These are phyloP conservation scores for Sporisorium iseilematis-ciliati DNA, from an alignment of 1,284 basidiomycete genomes.

Conservation along the genomic window DNA sequence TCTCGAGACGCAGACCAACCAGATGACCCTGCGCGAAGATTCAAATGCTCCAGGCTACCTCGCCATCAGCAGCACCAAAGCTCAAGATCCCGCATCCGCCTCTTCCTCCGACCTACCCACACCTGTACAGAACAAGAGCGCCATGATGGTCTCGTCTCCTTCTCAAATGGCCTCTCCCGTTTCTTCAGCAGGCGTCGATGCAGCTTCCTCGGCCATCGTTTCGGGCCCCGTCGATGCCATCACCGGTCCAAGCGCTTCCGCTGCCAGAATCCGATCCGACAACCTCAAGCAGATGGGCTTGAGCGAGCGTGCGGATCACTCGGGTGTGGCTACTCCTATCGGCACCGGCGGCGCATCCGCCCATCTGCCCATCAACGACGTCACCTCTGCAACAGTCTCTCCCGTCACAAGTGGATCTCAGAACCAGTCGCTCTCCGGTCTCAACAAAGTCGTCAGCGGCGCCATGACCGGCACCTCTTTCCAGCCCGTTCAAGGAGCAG, in stretches of 20 bases:
- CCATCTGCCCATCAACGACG: conserved; percentile 13
- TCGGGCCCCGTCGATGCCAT: conserved; percentile 45
- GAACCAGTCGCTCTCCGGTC: conserved; percentile 24
- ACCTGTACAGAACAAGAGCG: conserved; percentile 6
- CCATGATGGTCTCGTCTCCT: conserved; percentile 22
- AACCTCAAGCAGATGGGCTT: conserved; percentile 48
- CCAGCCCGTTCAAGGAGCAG: conserved; percentile 51
- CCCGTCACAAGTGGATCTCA: conserved; percentile 22
- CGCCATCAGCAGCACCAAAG: conserved; percentile 21
- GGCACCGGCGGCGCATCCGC: conserved; percentile 47
- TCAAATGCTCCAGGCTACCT: conserved; percentile 50
- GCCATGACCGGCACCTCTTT: conserved; percentile 43
- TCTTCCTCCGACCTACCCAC: conserved; percentile 16
- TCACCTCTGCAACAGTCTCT: conserved; percentile 23
- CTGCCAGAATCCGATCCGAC: conserved; percentile 38
- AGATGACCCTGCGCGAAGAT: conserved; percentile 55
- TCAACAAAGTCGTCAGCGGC: conserved; percentile 50
- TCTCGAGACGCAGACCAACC: conserved; percentile 39
- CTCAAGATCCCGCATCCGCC: conserved; percentile 7
- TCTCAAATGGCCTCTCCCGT: conserved; percentile 29
- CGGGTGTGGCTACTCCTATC: conserved; percentile 48
- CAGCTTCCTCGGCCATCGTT: conserved; percentile 10
- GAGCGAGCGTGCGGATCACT: conserved; percentile 41
- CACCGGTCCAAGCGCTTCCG: conserved; percentile 37
- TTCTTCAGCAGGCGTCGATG: conserved; percentile 11